These are phyloP conservation scores for Thalia dealbata DNA, from an alignment of 176 grass and related monocot genomes.

Conservation along the genomic window DNA sequence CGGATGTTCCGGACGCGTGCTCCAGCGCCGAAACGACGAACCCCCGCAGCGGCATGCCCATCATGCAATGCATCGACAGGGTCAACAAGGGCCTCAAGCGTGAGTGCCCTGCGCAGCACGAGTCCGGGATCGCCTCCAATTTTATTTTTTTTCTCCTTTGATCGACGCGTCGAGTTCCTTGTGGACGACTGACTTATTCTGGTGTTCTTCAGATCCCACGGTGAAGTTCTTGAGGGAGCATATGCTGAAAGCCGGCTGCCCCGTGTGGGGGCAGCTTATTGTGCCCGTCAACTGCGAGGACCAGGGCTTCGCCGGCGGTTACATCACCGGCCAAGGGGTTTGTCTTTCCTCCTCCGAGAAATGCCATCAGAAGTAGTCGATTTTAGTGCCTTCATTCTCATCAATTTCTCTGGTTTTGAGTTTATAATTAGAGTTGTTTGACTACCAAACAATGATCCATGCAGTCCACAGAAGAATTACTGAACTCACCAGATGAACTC, in stretches of 20 bases:
- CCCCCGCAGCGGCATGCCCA: constrained; percentile 24
- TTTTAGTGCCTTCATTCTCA: background rate
- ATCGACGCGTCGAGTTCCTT: background rate
- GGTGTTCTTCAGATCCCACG: constrained; percentile 49
- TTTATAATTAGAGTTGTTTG: background rate
- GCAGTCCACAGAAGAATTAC: too few species aligned
- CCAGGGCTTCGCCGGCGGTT: constrained; percentile 32
- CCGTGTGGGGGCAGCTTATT: constrained; percentile 43
- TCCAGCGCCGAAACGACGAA: background rate
- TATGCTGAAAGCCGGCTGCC: constrained; percentile 64
- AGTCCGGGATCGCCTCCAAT: too few species aligned
- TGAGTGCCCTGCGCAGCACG: constrained; percentile 4
- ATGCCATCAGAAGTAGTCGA: background rate
- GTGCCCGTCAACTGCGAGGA: constrained; percentile 22
- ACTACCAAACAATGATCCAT: too few species aligned
- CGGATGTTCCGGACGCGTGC: constrained; percentile 4
- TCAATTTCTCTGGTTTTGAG: too few species aligned
- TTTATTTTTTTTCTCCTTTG: background rate
- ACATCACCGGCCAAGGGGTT: constrained; percentile 35
- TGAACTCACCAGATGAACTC: too few species aligned
- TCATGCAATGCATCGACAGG: constrained; percentile 41
- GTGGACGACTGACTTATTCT: background rate
- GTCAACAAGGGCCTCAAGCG: constrained; percentile 50
- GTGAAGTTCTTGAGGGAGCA: constrained; percentile 61
- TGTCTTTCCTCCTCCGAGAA: background rate